Evolutionary conservation across 331 rosid species (phyloP), one percentile per base, ranked within the genome.

Genomic region (Telfairia occidentalis): DNA sequence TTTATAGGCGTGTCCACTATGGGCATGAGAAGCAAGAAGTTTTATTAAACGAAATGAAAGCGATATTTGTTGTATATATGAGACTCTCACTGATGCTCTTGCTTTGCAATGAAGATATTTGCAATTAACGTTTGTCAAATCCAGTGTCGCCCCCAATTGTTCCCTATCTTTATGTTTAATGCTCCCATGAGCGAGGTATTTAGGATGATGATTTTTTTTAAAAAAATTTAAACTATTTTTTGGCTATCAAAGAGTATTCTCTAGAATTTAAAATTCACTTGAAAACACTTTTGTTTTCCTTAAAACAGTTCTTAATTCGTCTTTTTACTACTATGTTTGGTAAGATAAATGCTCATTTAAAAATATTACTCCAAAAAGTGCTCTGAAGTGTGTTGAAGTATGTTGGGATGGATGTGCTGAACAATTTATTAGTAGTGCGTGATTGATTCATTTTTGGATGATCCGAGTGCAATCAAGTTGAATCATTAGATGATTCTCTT

Each of bases 21-120:
- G 50, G 72, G 34, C 74, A 42, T 65, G 72, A 65, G 72, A 65
- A 65, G 72, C 50, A 67, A 42, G 32, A 67, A 40, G 13, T 67
- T 42, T 24, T 54, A 67, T 67, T 67, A 42, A 42, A 42, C 13
- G 38, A 67, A 40, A 67, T 67, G 74, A 26, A 67, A 67, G 54
- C 37, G 37, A 67, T 67, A 67, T 42, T 11, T 24, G 74, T 43
- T 67, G 54, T 67, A 67, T 40, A 67, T 67, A 67, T 42, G 74
- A 67, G 54, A 42, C 54, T 24, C 23, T 67, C 55, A 67, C 54
- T 13, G 23, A 42, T 59, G 40, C 28, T 38, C 19, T 66, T 38
- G 49, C 72, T 38, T 37, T 38, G 34, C 73, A 21, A 52, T 38
- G 50, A 63, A 63, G 29, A 63, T 63, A 63, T 63, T 61, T 35